phyloP scores from a whole-genome alignment of 768 basidiomycete genomes.

The Coprinopsis cinerea region DNA sequence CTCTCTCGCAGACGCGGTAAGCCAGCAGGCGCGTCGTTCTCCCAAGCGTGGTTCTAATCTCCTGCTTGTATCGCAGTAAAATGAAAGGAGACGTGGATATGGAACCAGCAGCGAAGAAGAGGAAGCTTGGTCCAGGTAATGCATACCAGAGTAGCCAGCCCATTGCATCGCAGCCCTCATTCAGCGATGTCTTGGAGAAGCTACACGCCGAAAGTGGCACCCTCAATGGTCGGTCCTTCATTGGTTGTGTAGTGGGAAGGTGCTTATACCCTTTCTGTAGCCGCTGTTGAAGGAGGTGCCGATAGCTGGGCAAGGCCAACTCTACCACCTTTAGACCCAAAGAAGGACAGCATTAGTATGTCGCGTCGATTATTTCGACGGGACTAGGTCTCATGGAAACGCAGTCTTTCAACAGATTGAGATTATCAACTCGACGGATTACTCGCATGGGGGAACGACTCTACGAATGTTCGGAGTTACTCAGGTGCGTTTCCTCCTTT shows the following conservation, averaged over 20 bases:
- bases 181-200: constrained; percentile 58
- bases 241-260: neutral
- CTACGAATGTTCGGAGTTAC: constrained; percentile 89
- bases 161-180: constrained; percentile 37
- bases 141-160: constrained; percentile 36
- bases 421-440: constrained; percentile 58
- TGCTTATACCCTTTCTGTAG: constrained; percentile 1
- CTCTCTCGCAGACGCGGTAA: constrained; percentile 27
- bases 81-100: constrained; percentile 18
- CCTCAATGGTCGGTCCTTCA: constrained; percentile 13
- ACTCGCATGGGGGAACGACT: constrained; percentile 33
- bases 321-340: constrained; percentile 48
- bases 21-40: constrained; percentile 9
- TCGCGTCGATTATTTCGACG: neutral
- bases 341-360: constrained; percentile 65
- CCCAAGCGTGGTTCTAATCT: constrained; percentile 14
- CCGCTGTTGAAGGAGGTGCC: constrained; percentile 74
- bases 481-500: constrained; percentile 41
- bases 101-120: constrained; percentile 47
- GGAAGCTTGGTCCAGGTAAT: constrained; percentile 38
- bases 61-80: constrained; percentile 16
- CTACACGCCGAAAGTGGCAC: constrained; percentile 42
- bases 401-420: constrained; percentile 98
- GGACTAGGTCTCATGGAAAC: neutral
- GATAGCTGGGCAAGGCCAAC: constrained; percentile 67